A percentile compares a stretch with the other conserved stretches of the same genome.
Evolutionary conservation across 2,329 filamentous ascomycete genomes (phyloP).

Genomic region (Pseudocercospora fijiensis): DNA sequence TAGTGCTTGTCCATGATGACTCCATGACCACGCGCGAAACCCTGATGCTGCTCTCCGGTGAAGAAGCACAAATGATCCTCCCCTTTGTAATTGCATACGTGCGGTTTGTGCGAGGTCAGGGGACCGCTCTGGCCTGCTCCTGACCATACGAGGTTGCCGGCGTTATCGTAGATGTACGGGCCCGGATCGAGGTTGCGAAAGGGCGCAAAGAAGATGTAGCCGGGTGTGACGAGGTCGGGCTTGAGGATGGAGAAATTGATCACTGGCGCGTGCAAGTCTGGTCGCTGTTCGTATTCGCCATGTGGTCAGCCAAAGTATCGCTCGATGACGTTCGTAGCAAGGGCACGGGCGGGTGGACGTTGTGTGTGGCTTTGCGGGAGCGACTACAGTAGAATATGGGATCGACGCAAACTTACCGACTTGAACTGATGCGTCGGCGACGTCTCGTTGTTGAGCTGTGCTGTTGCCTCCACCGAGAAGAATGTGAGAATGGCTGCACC

Average conservation of each 20-base stretch:
- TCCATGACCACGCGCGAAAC: constrained; percentile 54
- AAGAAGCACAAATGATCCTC: constrained; percentile 54
- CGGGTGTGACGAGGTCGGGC: constrained; percentile 43
- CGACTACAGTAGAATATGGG: not conserved
- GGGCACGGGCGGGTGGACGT: not conserved
- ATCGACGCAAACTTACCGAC: constrained; percentile 32
- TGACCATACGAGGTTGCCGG: constrained; percentile 53
- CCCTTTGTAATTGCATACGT: constrained; percentile 51
- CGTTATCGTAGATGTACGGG: constrained; percentile 54
- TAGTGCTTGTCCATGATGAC: constrained; percentile 55
- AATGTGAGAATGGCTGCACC: constrained; percentile 12
- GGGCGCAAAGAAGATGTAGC: constrained; percentile 54
- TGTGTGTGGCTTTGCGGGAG: constrained; percentile 10
- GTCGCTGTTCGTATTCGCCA: constrained; percentile 33
- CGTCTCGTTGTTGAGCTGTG: constrained; percentile 37
- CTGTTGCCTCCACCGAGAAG: constrained; percentile 15
- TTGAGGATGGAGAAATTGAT: constrained; percentile 36
- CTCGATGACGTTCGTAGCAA: constrained; percentile 8
- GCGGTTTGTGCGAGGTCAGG: constrained; percentile 50
- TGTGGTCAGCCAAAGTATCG: constrained; percentile 14
- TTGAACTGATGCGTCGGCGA: constrained; percentile 40
- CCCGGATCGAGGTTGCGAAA: constrained; percentile 52
- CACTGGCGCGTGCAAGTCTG: constrained; percentile 42
- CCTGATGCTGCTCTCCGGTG: constrained; percentile 52
- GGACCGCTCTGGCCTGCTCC: constrained; percentile 52